Conservation (phyloP, 2,329 filamentous ascomycete genomes). For the Talaromyces amestolkiae region DNA sequence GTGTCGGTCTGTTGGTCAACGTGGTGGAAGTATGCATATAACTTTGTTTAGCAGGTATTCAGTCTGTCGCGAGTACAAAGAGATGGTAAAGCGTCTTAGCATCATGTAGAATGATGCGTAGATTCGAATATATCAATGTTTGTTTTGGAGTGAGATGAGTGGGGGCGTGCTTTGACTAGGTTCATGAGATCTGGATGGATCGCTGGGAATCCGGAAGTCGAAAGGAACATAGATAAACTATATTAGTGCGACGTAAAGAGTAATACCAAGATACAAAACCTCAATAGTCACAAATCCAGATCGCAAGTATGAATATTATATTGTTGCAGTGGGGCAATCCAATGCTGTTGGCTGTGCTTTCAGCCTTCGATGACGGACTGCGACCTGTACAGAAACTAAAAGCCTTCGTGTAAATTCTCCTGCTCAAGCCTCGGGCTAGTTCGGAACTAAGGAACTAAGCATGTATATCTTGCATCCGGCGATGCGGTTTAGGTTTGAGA, state of each 20-base stretch:
- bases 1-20: constrained; percentile 1
- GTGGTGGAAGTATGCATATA: constrained; percentile 8
- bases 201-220: neutral
- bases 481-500: constrained; percentile 2
- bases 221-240: neutral
- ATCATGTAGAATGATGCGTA: neutral
- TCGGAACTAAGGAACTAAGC: constrained; percentile 3
- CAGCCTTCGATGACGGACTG: neutral
- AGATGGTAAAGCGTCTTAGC: no score
- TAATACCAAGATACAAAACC: neutral
- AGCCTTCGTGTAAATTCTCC: constrained; percentile 16
- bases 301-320: neutral
- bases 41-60: neutral
- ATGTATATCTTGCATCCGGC: constrained; percentile 10
- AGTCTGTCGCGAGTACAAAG: no score
- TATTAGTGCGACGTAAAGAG: neutral
- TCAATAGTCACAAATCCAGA: neutral
- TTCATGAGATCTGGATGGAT: constrained; percentile 3
- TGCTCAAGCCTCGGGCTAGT: constrained; percentile 8
- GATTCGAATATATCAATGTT: neutral
- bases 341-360: neutral
- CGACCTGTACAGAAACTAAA: constrained; percentile 8
- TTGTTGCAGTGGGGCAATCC: neutral
- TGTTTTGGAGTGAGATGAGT: neutral
- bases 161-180: constrained; percentile 1